Conservation (phyloP, 305 asterid species). For the Fraxinus xanthoxyloides region DNA sequence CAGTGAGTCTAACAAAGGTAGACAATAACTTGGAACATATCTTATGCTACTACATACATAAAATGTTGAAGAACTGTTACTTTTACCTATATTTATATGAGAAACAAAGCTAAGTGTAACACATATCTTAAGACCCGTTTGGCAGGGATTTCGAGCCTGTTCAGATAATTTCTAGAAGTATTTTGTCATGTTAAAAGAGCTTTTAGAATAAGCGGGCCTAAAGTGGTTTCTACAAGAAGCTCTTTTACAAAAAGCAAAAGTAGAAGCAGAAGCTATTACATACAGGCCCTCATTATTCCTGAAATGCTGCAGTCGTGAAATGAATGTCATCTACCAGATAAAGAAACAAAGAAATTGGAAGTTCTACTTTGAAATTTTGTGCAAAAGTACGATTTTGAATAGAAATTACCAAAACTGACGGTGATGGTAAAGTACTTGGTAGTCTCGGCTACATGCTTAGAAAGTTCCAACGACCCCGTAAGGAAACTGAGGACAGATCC, state of each 20-base stretch:
- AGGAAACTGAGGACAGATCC: conserved; percentile 92
- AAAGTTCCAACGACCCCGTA: conserved; percentile 86
- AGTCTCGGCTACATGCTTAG: conserved; percentile 79
- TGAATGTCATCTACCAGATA: not conserved
- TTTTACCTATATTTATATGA: not conserved
- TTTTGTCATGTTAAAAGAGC: not conserved
- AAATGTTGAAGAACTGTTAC: not conserved
- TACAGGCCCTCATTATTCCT: not conserved
- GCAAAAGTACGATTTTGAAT: not conserved
- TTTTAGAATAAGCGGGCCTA: not conserved
- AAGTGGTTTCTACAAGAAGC: not conserved
- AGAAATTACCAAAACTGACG: conserved; percentile 82
- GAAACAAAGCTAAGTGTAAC: not conserved
- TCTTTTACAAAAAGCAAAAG: not conserved
- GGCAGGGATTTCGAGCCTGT: not conserved
- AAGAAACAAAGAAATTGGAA: not conserved
- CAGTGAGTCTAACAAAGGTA: not conserved
- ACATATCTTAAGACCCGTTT: not conserved
- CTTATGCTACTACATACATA: not conserved
- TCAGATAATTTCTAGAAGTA: not conserved
- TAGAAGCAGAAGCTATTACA: not conserved
- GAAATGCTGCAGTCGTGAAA: not conserved
- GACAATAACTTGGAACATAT: not conserved
- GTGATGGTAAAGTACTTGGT: conserved; percentile 86
- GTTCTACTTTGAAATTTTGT: not conserved